Conservation (phyloP, 208 protist species). For the Leishmania major region DNA sequence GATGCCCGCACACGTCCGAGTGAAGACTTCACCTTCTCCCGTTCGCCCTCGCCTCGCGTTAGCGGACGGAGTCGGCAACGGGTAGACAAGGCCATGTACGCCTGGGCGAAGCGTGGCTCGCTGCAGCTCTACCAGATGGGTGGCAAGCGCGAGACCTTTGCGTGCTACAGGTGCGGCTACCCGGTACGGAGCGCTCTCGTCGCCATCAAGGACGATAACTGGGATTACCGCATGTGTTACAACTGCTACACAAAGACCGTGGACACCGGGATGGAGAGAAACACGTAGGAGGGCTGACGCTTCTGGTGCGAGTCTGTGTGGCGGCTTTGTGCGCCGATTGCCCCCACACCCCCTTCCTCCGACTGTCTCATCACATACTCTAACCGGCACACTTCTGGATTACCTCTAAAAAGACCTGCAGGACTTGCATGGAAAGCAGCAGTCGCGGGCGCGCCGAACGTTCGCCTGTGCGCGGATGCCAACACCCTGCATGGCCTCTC, state of each 20-base stretch:
- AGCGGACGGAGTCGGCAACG: constrained; percentile 11
- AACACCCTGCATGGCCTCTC: background rate
- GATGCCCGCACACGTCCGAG: constrained; percentile 61
- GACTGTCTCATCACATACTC: background rate
- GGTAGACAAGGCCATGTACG: constrained; percentile 74
- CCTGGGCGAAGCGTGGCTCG: constrained; percentile 61
- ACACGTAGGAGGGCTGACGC: constrained; percentile 37
- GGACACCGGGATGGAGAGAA: constrained; percentile 63
- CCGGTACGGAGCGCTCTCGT: constrained; percentile 75
- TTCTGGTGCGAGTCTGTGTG: background rate
- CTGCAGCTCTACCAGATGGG: constrained; percentile 83
- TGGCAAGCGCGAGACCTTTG: constrained; percentile 75
- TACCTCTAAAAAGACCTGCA: background rate
- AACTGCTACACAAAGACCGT: constrained; percentile 72
- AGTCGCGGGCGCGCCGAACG: background rate
- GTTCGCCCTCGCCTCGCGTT: background rate
- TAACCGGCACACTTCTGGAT: background rate
- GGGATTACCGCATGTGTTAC: constrained; percentile 93
- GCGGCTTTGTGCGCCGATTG: background rate
- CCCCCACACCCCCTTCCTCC: background rate
- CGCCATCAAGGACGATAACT: constrained; percentile 85
- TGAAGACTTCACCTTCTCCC: constrained; percentile 71
- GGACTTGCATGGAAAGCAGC: background rate
- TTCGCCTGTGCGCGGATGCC: background rate
- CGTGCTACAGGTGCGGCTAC: constrained; percentile 87